These are phyloP conservation scores for Psilocybe tampanensis DNA, from an alignment of 768 basidiomycete genomes.

Conservation along the genomic window DNA sequence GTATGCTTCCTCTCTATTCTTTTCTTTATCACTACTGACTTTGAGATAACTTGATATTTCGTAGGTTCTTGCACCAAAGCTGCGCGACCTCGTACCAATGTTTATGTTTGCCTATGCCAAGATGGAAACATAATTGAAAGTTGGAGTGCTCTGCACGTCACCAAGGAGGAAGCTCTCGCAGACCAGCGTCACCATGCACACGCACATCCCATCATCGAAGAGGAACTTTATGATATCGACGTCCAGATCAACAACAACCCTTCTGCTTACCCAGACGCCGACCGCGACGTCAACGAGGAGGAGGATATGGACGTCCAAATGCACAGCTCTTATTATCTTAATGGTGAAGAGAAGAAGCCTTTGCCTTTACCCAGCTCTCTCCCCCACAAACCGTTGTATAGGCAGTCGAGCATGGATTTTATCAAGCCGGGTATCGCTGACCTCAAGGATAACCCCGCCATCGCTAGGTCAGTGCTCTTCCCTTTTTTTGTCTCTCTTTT, in stretches of 20 bases:
- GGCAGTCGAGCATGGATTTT: constrained; percentile 89
- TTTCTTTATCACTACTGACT: no score
- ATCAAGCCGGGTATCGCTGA: constrained; percentile 55
- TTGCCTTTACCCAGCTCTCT: constrained; percentile 21
- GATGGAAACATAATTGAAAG: no score
- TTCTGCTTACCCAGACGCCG: no score
- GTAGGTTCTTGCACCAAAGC: no score
- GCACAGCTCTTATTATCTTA: constrained; percentile 30
- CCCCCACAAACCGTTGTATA: constrained; percentile 61
- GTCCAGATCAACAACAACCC: not conserved
- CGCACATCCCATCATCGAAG: constrained; percentile 49
- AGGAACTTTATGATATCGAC: constrained; percentile 33
- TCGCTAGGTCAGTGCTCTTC: constrained; percentile 59
- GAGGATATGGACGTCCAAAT: no score
- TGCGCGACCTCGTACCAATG: no score
- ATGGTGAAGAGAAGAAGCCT: constrained; percentile 27
- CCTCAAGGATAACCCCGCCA: constrained; percentile 52
- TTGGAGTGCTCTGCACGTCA: no score
- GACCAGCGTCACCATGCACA: constrained; percentile 34
- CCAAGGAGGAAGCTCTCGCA: constrained; percentile 44
- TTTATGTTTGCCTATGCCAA: no score
- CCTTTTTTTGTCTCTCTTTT: constrained; percentile 3
- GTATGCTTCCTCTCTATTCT: no score
- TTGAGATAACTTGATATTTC: no score
- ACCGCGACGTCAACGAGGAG: not conserved